Evolutionary conservation across 2,329 filamentous ascomycete genomes (phyloP), one percentile per base, ranked within the genome.

Genomic region (Xylaria sp.): DNA sequence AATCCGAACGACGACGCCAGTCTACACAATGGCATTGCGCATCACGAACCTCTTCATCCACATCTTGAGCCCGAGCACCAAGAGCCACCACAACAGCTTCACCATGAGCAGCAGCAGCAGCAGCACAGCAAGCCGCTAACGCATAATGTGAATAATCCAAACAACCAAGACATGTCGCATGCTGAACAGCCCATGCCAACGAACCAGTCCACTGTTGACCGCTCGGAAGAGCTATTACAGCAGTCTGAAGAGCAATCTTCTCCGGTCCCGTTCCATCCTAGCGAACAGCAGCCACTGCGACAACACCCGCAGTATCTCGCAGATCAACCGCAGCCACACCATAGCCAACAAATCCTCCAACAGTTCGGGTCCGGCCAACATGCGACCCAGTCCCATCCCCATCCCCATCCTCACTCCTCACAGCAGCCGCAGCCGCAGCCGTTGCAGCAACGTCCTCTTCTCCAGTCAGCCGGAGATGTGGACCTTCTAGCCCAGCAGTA

Each of bases 21-120:
- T 37, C 48, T 86, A 72, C 81, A 82, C 56, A 82, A 75, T 69
- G 84, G 84, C 57, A 80, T 84, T 77, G 79, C 81, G n/a, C 82
- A 84, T 56, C 77, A 82, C 18, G 81, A 74, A 61, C 48, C 65
- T 15, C 71, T 75, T n/a, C 56, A 76, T 25, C 62, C 73, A 51
- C 69, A 73, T 25, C 63, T 70, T n/a, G 62, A 72, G 12, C 52
- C 65, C 10, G 62, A 51, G 46, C 51, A 34, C 13, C 62, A 61
- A 12, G 44, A 58, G n/a, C 37, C 23, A 20, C 41, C 65, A 31
- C 58, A 50, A 7, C 31, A 56, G 18, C 50, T 56, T 12, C 52
- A 62, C 20, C 48, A 48, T 13, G 39, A 58, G n/a, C 63, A 55
- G 44, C 55, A 57, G 20, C 23, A 62, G 5, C 44, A 51, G 13